Base-by-base conservation (phyloP, 768 basidiomycete genomes). In the Astraeus odoratus region DNA sequence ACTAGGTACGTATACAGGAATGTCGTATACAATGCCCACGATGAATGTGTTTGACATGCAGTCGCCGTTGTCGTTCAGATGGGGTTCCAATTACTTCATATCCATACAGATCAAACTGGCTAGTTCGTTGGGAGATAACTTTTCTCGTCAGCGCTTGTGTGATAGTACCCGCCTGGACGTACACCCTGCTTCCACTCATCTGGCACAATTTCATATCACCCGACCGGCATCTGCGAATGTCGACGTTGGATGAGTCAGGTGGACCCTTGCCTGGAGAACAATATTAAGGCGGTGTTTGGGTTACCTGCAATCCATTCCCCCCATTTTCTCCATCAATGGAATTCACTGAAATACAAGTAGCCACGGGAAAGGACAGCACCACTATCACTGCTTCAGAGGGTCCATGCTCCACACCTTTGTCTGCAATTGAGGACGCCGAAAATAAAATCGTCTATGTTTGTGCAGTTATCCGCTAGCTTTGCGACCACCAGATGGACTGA, bases 241-340 rank as follows among this genome's bases (percentile, higher is more conserved):
- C n/a, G 10, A 12, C n/a, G 30, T 31, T n/a, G 30, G 10, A 31
- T 31, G 30, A 31, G 30, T 31, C 30, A 31, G 30, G 30, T 7
- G 27, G 27, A 13, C 30, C n/a, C 30, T 31, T 29, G 6, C 7
- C 7, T 29, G 27, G 27, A n/a, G 12, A 10, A 4, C 39, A 13
- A 38, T 36, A 67, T 78, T 31, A 31, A 31, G 5, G 10, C n/a
- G 30, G 30, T 5, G 12, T 12, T 10, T 29, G 27, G 27, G 27
- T 7, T 13, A 7, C 13, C 27, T 13, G 4, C 10, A 12, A 31
- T 31, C 10, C 30, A 31, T 4, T 5, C n/a, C 30, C 4, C 30
- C 30, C 30, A 31, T n/a, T 12, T 31, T 12, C 10, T 31, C 30
- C 12, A 7, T 29, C 7, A 31, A n/a, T 31, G 30, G 12, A 13